These are phyloP conservation scores for Cystobasidiaceae sp. DNA, from an alignment of 1,284 basidiomycete genomes.

Conservation along the genomic window DNA sequence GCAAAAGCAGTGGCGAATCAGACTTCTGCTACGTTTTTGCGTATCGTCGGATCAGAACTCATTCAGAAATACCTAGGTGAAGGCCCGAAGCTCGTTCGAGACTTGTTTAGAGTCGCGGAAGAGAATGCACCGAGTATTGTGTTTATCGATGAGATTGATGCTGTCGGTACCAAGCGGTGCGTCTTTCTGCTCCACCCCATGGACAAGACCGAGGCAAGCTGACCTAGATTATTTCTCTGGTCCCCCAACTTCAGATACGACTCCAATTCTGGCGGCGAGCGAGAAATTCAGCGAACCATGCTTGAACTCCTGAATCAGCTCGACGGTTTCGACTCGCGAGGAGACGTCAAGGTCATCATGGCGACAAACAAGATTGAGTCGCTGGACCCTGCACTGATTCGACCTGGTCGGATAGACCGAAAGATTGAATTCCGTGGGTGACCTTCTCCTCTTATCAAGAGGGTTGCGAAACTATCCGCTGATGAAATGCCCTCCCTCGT, in stretches of 20 bases:
- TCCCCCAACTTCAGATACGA: slow-evolving; percentile 44
- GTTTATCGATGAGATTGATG: slow-evolving; percentile 52
- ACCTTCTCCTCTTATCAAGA: slow-evolving; percentile 23
- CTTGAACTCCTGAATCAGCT: slow-evolving; percentile 60
- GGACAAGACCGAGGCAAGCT: background rate
- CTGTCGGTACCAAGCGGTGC: slow-evolving; percentile 50
- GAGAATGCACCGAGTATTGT: slow-evolving; percentile 51
- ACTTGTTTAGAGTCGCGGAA: slow-evolving; percentile 51
- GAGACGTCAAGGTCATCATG: slow-evolving; percentile 94
- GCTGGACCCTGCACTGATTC: slow-evolving; percentile 92
- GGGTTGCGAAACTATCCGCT: background rate
- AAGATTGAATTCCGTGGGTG: slow-evolving; percentile 62
- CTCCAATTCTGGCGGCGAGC: slow-evolving; percentile 50
- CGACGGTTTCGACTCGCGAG: slow-evolving; percentile 97
- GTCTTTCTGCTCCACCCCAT: slow-evolving; percentile 10
- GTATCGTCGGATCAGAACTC: slow-evolving; percentile 94
- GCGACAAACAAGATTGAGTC: slow-evolving; percentile 91
- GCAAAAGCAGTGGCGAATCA: slow-evolving; percentile 99
- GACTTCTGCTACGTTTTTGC: slow-evolving; percentile 96
- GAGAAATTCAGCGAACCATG: slow-evolving; percentile 50
- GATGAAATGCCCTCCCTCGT: too few relatives aligned
- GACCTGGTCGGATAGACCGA: slow-evolving; percentile 95
- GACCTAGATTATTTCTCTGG: background rate
- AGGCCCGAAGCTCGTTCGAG: slow-evolving; percentile 54
- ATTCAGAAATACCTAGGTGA: slow-evolving; percentile 99